A percentile compares a stretch with the other conserved stretches of the same genome.
phyloP scores from a whole-genome alignment of 371 early-diverging fungal species.

The Rhizomucor pusillus region DNA sequence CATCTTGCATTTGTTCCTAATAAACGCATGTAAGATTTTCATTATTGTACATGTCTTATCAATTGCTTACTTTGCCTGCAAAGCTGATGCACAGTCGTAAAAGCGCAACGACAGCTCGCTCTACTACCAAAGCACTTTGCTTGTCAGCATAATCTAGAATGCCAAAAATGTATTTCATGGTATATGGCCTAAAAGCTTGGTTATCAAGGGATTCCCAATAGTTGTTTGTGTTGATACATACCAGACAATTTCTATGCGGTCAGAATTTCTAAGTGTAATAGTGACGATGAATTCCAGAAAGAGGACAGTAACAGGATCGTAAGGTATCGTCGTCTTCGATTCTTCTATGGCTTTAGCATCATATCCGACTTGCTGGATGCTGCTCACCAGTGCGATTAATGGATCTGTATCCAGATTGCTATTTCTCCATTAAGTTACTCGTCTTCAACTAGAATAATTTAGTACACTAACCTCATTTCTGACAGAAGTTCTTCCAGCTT shows the following conservation, averaged over 20 bases:
- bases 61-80: conserved; percentile 58
- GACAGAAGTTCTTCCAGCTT: conserved; percentile 71
- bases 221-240: conserved; percentile 10
- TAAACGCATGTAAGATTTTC: background rate
- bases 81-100: conserved; percentile 70
- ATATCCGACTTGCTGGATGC: conserved; percentile 49
- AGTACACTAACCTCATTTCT: conserved; percentile 55
- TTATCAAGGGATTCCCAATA: background rate
- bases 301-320: conserved; percentile 69
- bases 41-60: background rate
- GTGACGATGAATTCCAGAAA: conserved; percentile 76
- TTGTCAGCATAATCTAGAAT: conserved; percentile 67
- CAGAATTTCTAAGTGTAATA: conserved; percentile 72
- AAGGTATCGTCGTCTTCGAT: conserved; percentile 44
- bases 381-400: conserved; percentile 53
- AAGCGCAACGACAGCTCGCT: conserved; percentile 76
- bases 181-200: conserved; percentile 52
- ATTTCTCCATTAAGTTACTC: background rate
- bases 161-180: conserved; percentile 66
- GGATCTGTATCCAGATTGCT: conserved; percentile 68
- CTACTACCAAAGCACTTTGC: conserved; percentile 68
- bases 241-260: conserved; percentile 64
- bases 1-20: conserved; percentile 54
- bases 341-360: conserved; percentile 32
- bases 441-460: background rate